These are phyloP conservation scores for Eleusine coracana DNA, from an alignment of 176 grass and related monocot genomes.

Conservation along the genomic window DNA sequence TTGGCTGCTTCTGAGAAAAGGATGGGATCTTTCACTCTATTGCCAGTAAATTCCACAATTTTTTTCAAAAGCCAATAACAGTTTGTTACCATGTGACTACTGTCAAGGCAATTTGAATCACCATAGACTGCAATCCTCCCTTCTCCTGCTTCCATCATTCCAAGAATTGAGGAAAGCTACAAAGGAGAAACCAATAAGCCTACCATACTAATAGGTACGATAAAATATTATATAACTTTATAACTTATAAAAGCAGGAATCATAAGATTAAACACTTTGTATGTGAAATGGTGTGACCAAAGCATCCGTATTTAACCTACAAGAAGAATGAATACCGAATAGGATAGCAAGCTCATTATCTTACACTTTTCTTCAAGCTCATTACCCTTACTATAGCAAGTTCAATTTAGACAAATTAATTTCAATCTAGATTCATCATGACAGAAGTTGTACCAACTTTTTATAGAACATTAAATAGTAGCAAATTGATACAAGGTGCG, in stretches of 20 bases:
- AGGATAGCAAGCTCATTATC: not conserved
- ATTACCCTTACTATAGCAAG: not conserved
- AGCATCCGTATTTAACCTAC: not conserved
- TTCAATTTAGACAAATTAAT: not conserved
- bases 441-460: not conserved
- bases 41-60: constrained; percentile 86
- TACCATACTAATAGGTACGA: not conserved
- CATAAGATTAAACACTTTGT: not conserved
- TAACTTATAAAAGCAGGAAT: not conserved
- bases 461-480: not conserved
- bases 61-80: constrained; percentile 94
- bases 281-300: not conserved
- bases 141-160: constrained; percentile 64
- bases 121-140: constrained; percentile 87
- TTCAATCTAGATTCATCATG: not conserved
- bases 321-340: not conserved
- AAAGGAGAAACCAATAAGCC: constrained; percentile 41
- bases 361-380: not conserved
- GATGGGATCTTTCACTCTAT: constrained; percentile 76
- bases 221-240: too few species aligned
- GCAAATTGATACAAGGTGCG: not conserved
- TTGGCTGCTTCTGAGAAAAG: constrained; percentile 76
- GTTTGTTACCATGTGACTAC: constrained; percentile 99
- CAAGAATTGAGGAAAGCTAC: constrained; percentile 82
- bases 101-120: constrained; percentile 97